Evolutionary conservation across 345 rosid species (phyloP).

Genomic region (Physaria fendleri): DNA sequence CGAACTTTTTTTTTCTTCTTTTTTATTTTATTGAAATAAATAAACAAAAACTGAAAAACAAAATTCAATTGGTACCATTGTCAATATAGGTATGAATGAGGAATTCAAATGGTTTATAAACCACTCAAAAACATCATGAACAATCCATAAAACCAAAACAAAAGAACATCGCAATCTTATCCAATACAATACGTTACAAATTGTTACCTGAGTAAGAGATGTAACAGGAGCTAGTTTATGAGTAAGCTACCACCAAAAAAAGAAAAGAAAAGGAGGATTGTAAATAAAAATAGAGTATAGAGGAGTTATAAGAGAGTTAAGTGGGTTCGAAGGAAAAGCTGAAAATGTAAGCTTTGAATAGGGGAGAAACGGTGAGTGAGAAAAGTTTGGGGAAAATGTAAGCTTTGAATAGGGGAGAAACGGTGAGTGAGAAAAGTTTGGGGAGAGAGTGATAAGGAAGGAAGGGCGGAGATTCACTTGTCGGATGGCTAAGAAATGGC

Average conservation of each 20-base stretch:
- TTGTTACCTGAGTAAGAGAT: slow-evolving; percentile 18
- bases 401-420: no score
- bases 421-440: slow-evolving; percentile 26
- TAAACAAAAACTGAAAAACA: slow-evolving; percentile 15
- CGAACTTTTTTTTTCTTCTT: slow-evolving; percentile 10
- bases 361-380: slow-evolving; percentile 27
- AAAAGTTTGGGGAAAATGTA: slow-evolving; percentile 25
- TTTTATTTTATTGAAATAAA: slow-evolving; percentile 4
- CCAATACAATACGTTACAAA: background rate
- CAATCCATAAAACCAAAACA: background rate
- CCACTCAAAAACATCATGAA: slow-evolving; percentile 12
- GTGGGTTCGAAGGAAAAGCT: slow-evolving; percentile 31
- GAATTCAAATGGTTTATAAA: background rate
- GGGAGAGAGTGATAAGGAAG: slow-evolving; percentile 95
- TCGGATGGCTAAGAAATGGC: slow-evolving; percentile 48
- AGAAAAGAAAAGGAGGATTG: background rate
- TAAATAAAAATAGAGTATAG: background rate
- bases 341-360: no score
- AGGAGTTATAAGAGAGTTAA: slow-evolving; percentile 24
- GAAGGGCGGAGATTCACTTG: slow-evolving; percentile 97
- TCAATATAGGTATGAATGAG: background rate
- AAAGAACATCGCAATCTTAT: slow-evolving; percentile 3
- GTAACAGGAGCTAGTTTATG: slow-evolving; percentile 5
- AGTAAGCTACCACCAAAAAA: background rate
- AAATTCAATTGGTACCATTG: background rate